phyloP scores from a whole-genome alignment of 2,329 filamentous ascomycete genomes.

The Fusarium luffae region DNA sequence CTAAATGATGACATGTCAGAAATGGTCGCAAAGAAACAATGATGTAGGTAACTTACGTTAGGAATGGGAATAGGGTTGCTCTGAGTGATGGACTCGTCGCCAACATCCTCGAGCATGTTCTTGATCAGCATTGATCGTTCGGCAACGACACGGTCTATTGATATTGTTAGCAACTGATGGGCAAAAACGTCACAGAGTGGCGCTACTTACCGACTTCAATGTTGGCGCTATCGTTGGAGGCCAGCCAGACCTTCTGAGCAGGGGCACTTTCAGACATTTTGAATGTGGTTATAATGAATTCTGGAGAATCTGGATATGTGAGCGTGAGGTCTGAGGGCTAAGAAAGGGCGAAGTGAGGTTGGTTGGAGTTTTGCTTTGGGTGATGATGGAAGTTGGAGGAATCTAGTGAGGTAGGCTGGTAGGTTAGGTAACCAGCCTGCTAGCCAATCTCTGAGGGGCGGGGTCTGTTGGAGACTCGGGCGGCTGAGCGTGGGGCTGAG shows the following conservation, averaged over 20 bases:
- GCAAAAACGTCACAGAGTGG: constrained; percentile 19
- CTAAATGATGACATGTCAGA: constrained; percentile 53
- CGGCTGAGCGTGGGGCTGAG: constrained; percentile 34
- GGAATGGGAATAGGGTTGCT: constrained; percentile 85
- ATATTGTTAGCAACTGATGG: constrained; percentile 29
- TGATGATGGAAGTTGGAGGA: constrained; percentile 43
- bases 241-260: constrained; percentile 59
- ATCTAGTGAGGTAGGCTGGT: constrained; percentile 26
- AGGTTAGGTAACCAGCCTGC: constrained; percentile 20
- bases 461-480: constrained; percentile 25
- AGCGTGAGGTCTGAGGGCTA: constrained; percentile 3
- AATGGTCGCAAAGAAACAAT: constrained; percentile 11
- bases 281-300: constrained; percentile 18
- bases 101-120: constrained; percentile 97
- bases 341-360: not conserved
- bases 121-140: constrained; percentile 96
- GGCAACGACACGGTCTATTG: constrained; percentile 80
- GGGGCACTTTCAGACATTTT: constrained; percentile 53
- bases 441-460: constrained; percentile 44
- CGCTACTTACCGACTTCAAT: constrained; percentile 60
- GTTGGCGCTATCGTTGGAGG: constrained; percentile 62
- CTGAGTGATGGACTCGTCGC: constrained; percentile 66
- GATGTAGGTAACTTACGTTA: constrained; percentile 67
- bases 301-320: constrained; percentile 11
- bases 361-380: constrained; percentile 21